These are phyloP conservation scores for Obelidium mucronatum DNA, from an alignment of 192 early-diverging fungal species.

Conservation along the genomic window DNA sequence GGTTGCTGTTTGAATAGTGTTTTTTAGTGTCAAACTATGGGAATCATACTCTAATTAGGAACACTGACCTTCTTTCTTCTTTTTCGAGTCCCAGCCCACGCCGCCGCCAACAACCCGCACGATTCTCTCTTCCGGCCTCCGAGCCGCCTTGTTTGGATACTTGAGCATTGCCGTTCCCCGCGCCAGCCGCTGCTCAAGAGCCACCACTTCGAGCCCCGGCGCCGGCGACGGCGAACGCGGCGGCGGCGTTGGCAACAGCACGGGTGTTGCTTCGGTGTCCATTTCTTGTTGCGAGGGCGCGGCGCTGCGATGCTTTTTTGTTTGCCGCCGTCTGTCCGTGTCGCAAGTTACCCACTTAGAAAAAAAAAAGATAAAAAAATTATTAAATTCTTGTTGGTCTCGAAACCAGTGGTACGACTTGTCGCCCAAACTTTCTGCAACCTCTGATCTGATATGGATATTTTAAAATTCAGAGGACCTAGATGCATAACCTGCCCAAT, in stretches of 20 bases:
- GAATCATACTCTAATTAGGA: too few relatives aligned
- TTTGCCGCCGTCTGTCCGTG: too few relatives aligned
- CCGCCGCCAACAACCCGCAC: slow-evolving; percentile 40
- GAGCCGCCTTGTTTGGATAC: slow-evolving; percentile 49
- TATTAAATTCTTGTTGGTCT: too few relatives aligned
- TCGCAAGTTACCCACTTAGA: too few relatives aligned
- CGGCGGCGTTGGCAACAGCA: neutral
- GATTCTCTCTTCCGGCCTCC: slow-evolving; percentile 49
- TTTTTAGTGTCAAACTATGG: neutral
- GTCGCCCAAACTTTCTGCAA: too few relatives aligned
- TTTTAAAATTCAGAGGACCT: too few relatives aligned
- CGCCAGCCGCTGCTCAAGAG: neutral
- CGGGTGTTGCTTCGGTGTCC: neutral
- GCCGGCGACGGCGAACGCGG: neutral
- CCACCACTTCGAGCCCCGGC: neutral
- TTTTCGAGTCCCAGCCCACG: slow-evolving; percentile 46
- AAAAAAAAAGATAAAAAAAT: too few relatives aligned
- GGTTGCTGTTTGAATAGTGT: slow-evolving; percentile 40
- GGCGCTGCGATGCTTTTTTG: too few relatives aligned
- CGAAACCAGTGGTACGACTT: too few relatives aligned
- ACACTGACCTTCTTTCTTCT: slow-evolving; percentile 43
- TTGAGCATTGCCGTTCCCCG: slow-evolving; percentile 55
- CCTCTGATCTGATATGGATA: too few relatives aligned
- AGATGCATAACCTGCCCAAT: too few relatives aligned
- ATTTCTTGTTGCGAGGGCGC: neutral